A percentile compares a stretch with the other conserved stretches of the same genome.
phyloP scores from a whole-genome alignment of 2,329 filamentous ascomycete species.

The Cladobotryum mycophilum region DNA sequence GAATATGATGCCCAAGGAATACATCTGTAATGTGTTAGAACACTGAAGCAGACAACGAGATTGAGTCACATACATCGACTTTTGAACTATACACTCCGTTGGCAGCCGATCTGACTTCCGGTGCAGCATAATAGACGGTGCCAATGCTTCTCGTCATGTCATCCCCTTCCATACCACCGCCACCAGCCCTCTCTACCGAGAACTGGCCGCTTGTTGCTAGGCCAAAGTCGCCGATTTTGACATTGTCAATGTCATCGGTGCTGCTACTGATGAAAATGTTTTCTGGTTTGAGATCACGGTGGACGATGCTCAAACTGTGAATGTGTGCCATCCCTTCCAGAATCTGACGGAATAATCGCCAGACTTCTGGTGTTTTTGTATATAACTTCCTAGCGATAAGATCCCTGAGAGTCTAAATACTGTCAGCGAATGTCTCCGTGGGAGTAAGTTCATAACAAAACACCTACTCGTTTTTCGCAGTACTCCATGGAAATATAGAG shows the following conservation, averaged over 20 bases:
- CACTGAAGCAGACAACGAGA: neutral
- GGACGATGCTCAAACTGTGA: conserved; percentile 84
- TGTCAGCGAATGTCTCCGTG: conserved; percentile 1
- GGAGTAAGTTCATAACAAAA: neutral
- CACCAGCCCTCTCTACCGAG: conserved; percentile 47
- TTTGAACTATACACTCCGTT: conserved; percentile 81
- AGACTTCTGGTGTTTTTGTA: conserved; percentile 70
- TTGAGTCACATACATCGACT: conserved; percentile 62
- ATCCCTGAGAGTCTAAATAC: conserved; percentile 67
- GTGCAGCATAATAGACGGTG: conserved; percentile 88
- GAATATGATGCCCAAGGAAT: conserved; percentile 92
- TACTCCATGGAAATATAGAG: conserved; percentile 99
- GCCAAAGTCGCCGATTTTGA: conserved; percentile 95
- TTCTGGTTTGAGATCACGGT: conserved; percentile 93
- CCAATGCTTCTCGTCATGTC: conserved; percentile 68
- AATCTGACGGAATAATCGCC: conserved; percentile 87
- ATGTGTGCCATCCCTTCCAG: conserved; percentile 87
- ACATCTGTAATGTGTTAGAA: conserved; percentile 58
- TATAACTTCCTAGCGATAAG: conserved; percentile 71
- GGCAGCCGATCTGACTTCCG: conserved; percentile 74
- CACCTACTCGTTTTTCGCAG: conserved; percentile 74
- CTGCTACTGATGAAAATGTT: conserved; percentile 80
- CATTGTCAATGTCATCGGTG: conserved; percentile 72
- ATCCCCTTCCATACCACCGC: conserved; percentile 38
- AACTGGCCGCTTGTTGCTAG: conserved; percentile 85